Base-by-base conservation (phyloP, 179 eudicot genomes). In the Carnegiea gigantea region DNA sequence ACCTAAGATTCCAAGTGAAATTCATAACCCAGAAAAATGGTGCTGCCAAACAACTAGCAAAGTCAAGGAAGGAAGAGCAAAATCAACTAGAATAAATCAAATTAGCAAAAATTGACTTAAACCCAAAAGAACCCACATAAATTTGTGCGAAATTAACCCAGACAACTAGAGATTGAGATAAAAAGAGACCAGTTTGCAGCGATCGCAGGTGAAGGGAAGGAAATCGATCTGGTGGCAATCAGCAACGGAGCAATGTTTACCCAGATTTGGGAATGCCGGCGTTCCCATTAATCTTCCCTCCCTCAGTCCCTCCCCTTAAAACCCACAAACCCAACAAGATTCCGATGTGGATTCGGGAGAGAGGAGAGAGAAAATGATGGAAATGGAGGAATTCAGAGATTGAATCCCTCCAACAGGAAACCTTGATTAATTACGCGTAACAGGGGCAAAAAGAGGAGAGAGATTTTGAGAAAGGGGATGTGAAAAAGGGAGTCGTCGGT, bases 131-230 rank as follows among this genome's bases (percentile, higher is more conserved):
- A 12, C 7, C 15, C 71, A 65, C 36, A 26, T 65, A 3, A 24
- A 10, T 10, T 65, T 26, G 18, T 26, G 71, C 71, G 11, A 33
- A 65, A 65, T 30, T 30, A 70, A 26, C 72, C 40, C 38, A 12
- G 28, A 67, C 28, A 28, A 5, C 15, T 15, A 38, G 43, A 40
- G 46, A 21, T 23, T 57, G 73, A 70, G 26, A 64, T 14, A 23
- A 23, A 13, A 67, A 36, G 11, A 36, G 46, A 95, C 98, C 92
- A 89, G 82, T 82, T 85, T 85, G 89, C 98, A 95, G 79, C 89
- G 90, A 83, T 95, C 98, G 84, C 98, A 95, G 81, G 98, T 90
- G 87, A 95, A 95, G 68, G 98, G 98, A 77, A 95, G 88, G 92
- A 95, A 95, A 86, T 95, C 98, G 67, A 95, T 92, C 80, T 82